Percentiles rank a stretch among this genome's conserved stretches.
These are phyloP conservation scores for Ramularia collo-cygni DNA, from an alignment of 2,329 filamentous ascomycete genomes.

Conservation along the genomic window DNA sequence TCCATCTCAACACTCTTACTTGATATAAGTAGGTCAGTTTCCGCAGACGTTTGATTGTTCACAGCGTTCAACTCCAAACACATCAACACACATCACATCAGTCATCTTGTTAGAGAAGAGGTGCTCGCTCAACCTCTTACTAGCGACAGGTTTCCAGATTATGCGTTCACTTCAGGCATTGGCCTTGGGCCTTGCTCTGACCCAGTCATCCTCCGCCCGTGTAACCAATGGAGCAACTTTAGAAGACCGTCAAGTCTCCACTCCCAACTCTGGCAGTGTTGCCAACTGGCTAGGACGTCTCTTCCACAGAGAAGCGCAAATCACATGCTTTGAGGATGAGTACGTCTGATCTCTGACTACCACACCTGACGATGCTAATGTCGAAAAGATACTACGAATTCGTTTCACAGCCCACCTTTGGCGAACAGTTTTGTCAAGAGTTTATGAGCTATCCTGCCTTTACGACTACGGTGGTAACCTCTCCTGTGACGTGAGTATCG, in stretches of 20 bases:
- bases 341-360: too few species aligned
- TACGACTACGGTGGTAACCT: constrained; percentile 22
- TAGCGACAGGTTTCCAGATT: constrained; percentile 13
- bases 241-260: constrained; percentile 15
- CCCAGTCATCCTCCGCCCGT: constrained; percentile 20
- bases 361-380: too few species aligned
- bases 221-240: constrained; percentile 13
- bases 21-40: constrained; percentile 18
- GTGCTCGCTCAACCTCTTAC: constrained; percentile 18
- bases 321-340: constrained; percentile 17
- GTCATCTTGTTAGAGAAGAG: constrained; percentile 5
- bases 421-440: constrained; percentile 21
- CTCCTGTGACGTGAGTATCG: constrained; percentile 19
- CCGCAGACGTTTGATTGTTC: constrained; percentile 4
- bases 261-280: constrained; percentile 9
- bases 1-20: constrained; percentile 4
- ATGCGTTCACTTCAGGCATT: constrained; percentile 24
- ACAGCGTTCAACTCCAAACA: constrained; percentile 4
- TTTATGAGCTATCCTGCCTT: constrained; percentile 22
- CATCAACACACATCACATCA: constrained; percentile 12
- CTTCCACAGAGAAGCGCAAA: constrained; percentile 17
- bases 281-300: constrained; percentile 20
- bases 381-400: constrained; percentile 20
- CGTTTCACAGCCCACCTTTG: constrained; percentile 17
- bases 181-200: constrained; percentile 25